Conservation (phyloP, 805 yeast genomes). For the Pichia phayaonensis region DNA sequence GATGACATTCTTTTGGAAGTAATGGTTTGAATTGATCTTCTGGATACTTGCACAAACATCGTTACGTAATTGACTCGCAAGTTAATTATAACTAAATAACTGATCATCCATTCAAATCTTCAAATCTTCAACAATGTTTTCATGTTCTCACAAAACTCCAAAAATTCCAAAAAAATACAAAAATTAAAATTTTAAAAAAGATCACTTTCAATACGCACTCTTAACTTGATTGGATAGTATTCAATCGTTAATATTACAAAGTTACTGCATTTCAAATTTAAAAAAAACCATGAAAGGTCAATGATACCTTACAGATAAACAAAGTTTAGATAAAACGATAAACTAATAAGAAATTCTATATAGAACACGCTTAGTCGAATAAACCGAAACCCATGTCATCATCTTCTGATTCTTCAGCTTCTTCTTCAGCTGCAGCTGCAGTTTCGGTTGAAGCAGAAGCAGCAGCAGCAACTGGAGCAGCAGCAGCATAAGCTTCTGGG, state of each 20-base stretch:
- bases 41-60: slow-evolving; percentile 18
- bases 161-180: neutral
- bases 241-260: neutral
- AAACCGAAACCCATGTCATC: slow-evolving; percentile 97
- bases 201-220: neutral
- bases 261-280: neutral
- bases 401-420: slow-evolving; percentile 53
- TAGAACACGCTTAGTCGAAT: slow-evolving; percentile 67
- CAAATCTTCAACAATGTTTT: neutral
- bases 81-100: neutral
- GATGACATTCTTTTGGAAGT: slow-evolving; percentile 9
- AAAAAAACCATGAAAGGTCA: neutral
- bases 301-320: neutral
- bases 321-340: neutral
- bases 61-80: neutral
- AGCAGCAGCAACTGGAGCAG: slow-evolving; percentile 96
- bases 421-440: slow-evolving; percentile 67
- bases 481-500: slow-evolving; percentile 99
- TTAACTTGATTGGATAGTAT: neutral
- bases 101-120: neutral
- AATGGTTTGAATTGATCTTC: slow-evolving; percentile 8
- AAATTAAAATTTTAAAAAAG: neutral
- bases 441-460: slow-evolving; percentile 50
- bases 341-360: neutral
- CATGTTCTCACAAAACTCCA: neutral